These are phyloP conservation scores for Xylaria sp. DNA, from an alignment of 2,329 filamentous ascomycete genomes.

Conservation along the genomic window DNA sequence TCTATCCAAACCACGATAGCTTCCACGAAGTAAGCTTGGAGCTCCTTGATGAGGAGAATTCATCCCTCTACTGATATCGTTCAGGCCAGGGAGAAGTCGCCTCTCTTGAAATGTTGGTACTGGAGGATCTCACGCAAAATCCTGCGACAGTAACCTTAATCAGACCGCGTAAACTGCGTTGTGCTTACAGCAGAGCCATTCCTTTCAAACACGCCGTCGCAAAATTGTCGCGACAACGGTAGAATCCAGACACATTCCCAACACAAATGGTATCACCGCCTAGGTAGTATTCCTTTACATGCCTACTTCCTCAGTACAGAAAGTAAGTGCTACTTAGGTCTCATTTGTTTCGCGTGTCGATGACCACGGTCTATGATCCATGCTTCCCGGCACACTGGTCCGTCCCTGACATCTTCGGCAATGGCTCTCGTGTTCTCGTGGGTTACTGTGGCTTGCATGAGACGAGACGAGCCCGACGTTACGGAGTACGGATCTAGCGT, in stretches of 20 bases:
- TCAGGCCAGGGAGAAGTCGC: neutral
- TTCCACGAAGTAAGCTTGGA: neutral
- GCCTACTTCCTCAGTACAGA: neutral
- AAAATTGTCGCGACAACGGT: conserved; percentile 1
- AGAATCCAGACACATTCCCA: neutral
- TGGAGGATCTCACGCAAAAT: conserved; percentile 5
- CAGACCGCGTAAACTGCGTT: neutral
- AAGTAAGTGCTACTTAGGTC: conserved; percentile 3
- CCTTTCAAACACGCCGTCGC: neutral
- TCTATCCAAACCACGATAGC: neutral
- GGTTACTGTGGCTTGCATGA: conserved; percentile 32
- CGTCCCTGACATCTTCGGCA: conserved; percentile 27
- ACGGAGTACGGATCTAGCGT: conserved; percentile 23
- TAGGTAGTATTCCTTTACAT: conserved; percentile 16
- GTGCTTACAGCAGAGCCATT: neutral
- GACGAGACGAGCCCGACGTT: conserved; percentile 27
- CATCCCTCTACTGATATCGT: neutral
- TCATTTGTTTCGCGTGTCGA: conserved; percentile 17
- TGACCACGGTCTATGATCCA: conserved; percentile 12
- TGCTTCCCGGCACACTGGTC: conserved; percentile 29
- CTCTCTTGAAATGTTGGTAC: neutral
- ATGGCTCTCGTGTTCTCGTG: conserved; percentile 24
- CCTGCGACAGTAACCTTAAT: conserved; percentile 3
- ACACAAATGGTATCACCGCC: neutral
- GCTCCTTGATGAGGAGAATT: neutral